phyloP scores from a whole-genome alignment of 805 yeast genomes.

The Dipodascus geniculatus region DNA sequence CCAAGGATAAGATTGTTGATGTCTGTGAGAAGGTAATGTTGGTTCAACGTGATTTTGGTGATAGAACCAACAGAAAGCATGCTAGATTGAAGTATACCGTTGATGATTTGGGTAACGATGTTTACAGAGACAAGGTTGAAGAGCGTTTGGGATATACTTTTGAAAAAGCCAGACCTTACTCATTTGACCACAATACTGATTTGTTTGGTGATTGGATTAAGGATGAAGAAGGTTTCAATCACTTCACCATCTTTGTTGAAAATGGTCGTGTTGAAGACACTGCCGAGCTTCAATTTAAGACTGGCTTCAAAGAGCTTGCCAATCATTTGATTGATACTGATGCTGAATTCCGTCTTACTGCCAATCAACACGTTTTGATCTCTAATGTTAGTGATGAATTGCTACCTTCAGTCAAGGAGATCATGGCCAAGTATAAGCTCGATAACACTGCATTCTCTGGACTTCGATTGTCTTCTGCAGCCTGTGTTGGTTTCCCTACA shows the following conservation, averaged over 20 bases:
- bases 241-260: constrained; percentile 88
- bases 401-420: constrained; percentile 44
- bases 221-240: constrained; percentile 67
- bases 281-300: constrained; percentile 77
- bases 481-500: constrained; percentile 97
- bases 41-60: constrained; percentile 91
- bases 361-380: constrained; percentile 84
- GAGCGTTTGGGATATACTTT: constrained; percentile 69
- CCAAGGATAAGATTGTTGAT: constrained; percentile 52
- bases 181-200: constrained; percentile 79
- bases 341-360: constrained; percentile 88
- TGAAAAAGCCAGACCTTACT: constrained; percentile 56
- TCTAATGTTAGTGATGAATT: constrained; percentile 63
- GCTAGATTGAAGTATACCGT: constrained; percentile 95
- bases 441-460: constrained; percentile 78
- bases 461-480: constrained; percentile 80
- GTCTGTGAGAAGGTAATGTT: constrained; percentile 89
- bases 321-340: constrained; percentile 47
- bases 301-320: constrained; percentile 75
- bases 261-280: constrained; percentile 95
- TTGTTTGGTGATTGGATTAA: constrained; percentile 79
- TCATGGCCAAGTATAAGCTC: constrained; percentile 62
- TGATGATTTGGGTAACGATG: constrained; percentile 87
- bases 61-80: constrained; percentile 91
- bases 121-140: constrained; percentile 69